These are phyloP conservation scores for Paramecium sonneborni DNA, from an alignment of 73 alveolate species.

Conservation along the genomic window DNA sequence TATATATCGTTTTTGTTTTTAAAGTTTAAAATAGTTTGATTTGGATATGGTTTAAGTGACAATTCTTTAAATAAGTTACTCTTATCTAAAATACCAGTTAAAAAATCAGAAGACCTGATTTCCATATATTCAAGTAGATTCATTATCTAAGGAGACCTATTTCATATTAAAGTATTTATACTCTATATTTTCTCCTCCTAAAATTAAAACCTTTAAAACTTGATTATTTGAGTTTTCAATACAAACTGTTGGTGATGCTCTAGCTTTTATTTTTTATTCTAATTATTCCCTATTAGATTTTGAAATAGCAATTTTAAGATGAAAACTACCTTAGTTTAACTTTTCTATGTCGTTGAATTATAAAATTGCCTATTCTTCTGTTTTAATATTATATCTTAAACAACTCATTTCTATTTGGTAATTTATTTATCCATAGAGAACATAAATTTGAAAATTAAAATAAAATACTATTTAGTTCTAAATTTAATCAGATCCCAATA, in stretches of 20 bases:
- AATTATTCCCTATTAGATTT: background rate
- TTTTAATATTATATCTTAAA: background rate
- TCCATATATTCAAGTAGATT: background rate
- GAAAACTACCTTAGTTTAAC: background rate
- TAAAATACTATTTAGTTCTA: background rate
- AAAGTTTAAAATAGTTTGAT: background rate
- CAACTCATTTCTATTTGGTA: background rate
- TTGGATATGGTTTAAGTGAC: background rate
- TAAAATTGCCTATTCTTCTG: background rate
- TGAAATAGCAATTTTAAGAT: background rate
- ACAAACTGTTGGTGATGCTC: slow-evolving; percentile 4
- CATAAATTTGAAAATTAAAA: background rate
- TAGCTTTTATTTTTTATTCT: background rate
- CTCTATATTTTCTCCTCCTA: background rate
- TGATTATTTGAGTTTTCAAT: background rate
- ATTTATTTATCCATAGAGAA: background rate
- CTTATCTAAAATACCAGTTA: background rate
- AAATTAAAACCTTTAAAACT: background rate
- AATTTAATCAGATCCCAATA: background rate
- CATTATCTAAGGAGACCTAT: background rate
- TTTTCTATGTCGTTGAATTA: background rate
- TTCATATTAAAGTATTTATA: background rate
- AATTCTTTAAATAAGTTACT: background rate
- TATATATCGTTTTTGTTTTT: background rate
- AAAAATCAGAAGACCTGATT: background rate